Conservation (phyloP, 2,329 filamentous ascomycete species). For the Catunica adiposa region DNA sequence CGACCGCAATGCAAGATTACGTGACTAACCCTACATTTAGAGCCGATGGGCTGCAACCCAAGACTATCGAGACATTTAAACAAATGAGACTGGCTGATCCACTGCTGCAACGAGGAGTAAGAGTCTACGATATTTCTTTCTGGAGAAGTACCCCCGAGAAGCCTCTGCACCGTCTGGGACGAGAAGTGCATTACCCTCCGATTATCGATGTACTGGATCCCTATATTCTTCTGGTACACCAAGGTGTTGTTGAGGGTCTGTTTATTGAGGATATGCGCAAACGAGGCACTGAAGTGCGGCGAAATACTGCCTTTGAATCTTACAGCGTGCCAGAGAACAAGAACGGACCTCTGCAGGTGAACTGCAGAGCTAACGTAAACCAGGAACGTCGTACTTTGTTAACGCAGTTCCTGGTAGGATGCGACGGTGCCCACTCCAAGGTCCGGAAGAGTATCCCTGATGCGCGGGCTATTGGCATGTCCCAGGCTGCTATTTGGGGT, state of each 20-base stretch:
- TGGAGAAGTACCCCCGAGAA: constrained; percentile 41
- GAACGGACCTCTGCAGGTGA: constrained; percentile 31
- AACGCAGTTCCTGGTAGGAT: constrained; percentile 51
- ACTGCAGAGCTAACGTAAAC: constrained; percentile 34
- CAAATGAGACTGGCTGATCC: constrained; percentile 58
- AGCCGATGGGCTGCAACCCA: constrained; percentile 60
- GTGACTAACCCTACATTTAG: constrained; percentile 19
- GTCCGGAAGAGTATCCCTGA: constrained; percentile 48
- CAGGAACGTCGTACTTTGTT: constrained; percentile 34
- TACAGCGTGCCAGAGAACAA: constrained; percentile 32
- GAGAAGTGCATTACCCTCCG: constrained; percentile 53
- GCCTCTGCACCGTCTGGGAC: constrained; percentile 41
- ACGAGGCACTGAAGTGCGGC: constrained; percentile 43
- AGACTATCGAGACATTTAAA: constrained; percentile 60
- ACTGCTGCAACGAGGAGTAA: constrained; percentile 48
- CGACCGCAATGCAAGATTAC: background rate
- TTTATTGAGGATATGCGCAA: constrained; percentile 53
- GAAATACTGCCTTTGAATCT: constrained; percentile 47
- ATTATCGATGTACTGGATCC: constrained; percentile 40
- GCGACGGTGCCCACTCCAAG: constrained; percentile 55
- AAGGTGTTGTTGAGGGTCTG: constrained; percentile 58
- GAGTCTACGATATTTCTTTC: constrained; percentile 59
- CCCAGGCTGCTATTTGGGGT: constrained; percentile 45
- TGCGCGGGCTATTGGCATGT: constrained; percentile 37
- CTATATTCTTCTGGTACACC: constrained; percentile 46